Conservation (phyloP, 805 yeast genomes). For the Ogataea pini region DNA sequence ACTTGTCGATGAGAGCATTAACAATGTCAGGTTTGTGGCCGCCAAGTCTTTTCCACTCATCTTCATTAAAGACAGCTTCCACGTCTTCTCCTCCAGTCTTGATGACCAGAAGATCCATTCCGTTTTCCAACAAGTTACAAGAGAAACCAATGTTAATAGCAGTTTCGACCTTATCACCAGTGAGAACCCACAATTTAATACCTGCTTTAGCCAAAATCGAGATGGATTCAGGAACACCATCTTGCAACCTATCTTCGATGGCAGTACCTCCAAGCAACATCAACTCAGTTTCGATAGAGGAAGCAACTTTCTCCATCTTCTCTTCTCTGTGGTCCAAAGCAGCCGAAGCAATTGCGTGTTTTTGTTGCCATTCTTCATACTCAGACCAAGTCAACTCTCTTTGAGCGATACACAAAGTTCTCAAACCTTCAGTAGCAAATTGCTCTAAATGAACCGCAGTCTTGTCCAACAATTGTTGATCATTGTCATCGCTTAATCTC, state of each 20-base stretch:
- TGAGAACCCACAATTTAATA: slow-evolving; percentile 80
- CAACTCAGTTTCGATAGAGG: slow-evolving; percentile 66
- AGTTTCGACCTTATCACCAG: slow-evolving; percentile 89
- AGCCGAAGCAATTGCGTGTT: slow-evolving; percentile 65
- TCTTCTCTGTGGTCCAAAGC: slow-evolving; percentile 63
- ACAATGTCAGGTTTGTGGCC: slow-evolving; percentile 38
- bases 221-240: slow-evolving; percentile 84
- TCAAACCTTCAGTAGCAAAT: slow-evolving; percentile 78
- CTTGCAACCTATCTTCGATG: slow-evolving; percentile 81
- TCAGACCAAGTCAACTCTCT: slow-evolving; percentile 63
- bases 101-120: slow-evolving; percentile 71
- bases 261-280: slow-evolving; percentile 80
- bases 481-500: slow-evolving; percentile 52
- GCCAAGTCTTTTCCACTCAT: slow-evolving; percentile 25
- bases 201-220: slow-evolving; percentile 71
- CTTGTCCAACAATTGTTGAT: slow-evolving; percentile 46
- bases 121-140: slow-evolving; percentile 72
- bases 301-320: slow-evolving; percentile 73
- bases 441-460: slow-evolving; percentile 77
- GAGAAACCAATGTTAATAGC: slow-evolving; percentile 87
- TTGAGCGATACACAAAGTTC: slow-evolving; percentile 80
- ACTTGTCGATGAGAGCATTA: slow-evolving; percentile 49
- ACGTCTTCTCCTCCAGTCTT: slow-evolving; percentile 60
- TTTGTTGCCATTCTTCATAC: slow-evolving; percentile 62
- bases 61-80: slow-evolving; percentile 41